A percentile compares a stretch with the other conserved stretches of the same genome.
phyloP scores from a whole-genome alignment of 2,329 filamentous ascomycete genomes.

The Ophiosphaerella narmari region DNA sequence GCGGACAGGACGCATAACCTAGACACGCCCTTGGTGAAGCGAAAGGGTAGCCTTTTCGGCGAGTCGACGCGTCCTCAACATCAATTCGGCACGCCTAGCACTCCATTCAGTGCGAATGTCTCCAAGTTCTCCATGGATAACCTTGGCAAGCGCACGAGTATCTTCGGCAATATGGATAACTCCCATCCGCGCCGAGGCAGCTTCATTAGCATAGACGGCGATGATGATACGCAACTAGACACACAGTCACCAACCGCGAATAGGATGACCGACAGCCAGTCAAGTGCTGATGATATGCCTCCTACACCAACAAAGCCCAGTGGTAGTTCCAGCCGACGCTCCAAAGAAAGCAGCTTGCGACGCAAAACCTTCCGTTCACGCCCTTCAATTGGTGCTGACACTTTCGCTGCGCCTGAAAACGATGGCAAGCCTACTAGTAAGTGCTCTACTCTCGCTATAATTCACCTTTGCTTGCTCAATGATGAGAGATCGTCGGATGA shows the following conservation, averaged over 20 bases:
- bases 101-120: slow-evolving; percentile 72
- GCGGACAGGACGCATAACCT: slow-evolving; percentile 37
- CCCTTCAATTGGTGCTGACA: slow-evolving; percentile 52
- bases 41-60: slow-evolving; percentile 58
- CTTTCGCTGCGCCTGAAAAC: slow-evolving; percentile 49
- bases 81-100: slow-evolving; percentile 78
- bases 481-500: slow-evolving; percentile 24
- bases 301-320: slow-evolving; percentile 87
- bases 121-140: slow-evolving; percentile 67
- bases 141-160: slow-evolving; percentile 67
- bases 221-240: slow-evolving; percentile 59
- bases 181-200: slow-evolving; percentile 66
- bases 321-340: slow-evolving; percentile 50
- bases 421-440: slow-evolving; percentile 43
- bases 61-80: slow-evolving; percentile 69
- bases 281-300: slow-evolving; percentile 74
- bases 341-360: slow-evolving; percentile 57
- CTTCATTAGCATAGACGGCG: slow-evolving; percentile 79
- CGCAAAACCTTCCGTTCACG: slow-evolving; percentile 55
- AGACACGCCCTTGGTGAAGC: slow-evolving; percentile 49
- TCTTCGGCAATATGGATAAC: slow-evolving; percentile 63
- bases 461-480: slow-evolving; percentile 7
- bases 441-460: slow-evolving; percentile 31
- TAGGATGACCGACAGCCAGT: slow-evolving; percentile 59
- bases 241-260: slow-evolving; percentile 62